Evolutionary conservation across 1,139 yeast genomes (phyloP), one percentile per base, ranked within the genome.

Genomic region (Arxiozyma telluris): DNA sequence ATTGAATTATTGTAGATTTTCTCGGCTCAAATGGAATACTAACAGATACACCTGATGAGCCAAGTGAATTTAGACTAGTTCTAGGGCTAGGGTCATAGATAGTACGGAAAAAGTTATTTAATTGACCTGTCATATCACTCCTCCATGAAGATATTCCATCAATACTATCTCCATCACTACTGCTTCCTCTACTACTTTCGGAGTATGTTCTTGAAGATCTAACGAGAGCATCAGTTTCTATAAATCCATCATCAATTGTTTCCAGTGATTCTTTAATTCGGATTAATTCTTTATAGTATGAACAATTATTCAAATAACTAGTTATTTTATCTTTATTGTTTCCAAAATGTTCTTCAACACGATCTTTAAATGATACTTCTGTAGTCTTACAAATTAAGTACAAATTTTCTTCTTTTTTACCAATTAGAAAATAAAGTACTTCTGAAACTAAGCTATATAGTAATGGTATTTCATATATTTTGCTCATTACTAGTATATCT

Each of bases 381-480:
- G 72, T 47, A 1, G 64, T 57, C 22, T 63, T 63, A 50, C 67
- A 66, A 50, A 75, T 76, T 41, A 75, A 73, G 47, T 80, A 73
- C 38, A 84, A 67, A 53, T 74, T 73, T 6, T 77, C 75, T 61
- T 84, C 90, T 57, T 83, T 82, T 56, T 54, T 74, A 1, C 87
- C 86, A 57, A 85, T 76, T 11, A 84, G 78, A 1, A 87, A 85
- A 67, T 81, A 85, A 53, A 86, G 70, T 1, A 82, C 82, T 62
- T 86, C 94, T 52, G 82, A 72, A 50, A 85, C 78, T 59, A 84
- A 72, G 61, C 84, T 89, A 63, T 83, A 84, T 41, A 86, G 70
- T 53, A 85, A 70, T 0, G 91, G 90, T 22, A 86, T 77, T 57
- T 81, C 82, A 63, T 80, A 84, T 57, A 80, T 76, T 61, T 83